Evolutionary conservation across 768 basidiomycete species (phyloP).

Genomic region (Suillus hirtellus): DNA sequence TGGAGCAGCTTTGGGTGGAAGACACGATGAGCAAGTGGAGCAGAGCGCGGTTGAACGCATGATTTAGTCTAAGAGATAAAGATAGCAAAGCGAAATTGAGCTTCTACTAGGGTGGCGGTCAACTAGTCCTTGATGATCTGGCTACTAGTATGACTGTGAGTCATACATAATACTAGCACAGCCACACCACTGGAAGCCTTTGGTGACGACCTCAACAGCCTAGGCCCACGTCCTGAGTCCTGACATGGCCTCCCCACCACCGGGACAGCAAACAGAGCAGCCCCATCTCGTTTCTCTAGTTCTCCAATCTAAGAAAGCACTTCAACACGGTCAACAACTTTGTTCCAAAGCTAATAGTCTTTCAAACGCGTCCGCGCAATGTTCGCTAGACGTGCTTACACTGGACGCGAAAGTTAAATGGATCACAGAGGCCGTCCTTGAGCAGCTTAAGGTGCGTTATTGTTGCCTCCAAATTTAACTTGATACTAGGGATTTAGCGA

Average conservation of each 20-base stretch:
- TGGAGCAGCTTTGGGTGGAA: constrained; percentile 38
- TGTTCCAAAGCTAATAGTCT: constrained; percentile 66
- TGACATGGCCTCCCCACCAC: constrained; percentile 25
- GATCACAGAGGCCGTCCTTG: constrained; percentile 70
- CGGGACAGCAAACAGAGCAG: constrained; percentile 35
- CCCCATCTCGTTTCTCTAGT: constrained; percentile 75
- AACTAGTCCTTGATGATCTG: too few species aligned
- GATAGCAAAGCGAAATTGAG: not conserved
- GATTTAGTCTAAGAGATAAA: constrained; percentile 2
- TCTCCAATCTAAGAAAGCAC: constrained; percentile 78
- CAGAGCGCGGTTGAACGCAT: constrained; percentile 39
- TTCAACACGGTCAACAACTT: constrained; percentile 75
- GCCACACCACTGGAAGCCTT: constrained; percentile 1
- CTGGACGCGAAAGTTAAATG: constrained; percentile 81
- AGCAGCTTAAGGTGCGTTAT: constrained; percentile 67
- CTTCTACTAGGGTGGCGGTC: not conserved
- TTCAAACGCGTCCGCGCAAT: constrained; percentile 66
- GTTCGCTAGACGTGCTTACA: constrained; percentile 69
- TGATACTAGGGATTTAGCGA: not conserved
- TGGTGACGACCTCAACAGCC: not conserved
- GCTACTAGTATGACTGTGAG: not conserved
- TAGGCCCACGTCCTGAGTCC: not conserved
- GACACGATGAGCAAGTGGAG: constrained; percentile 61
- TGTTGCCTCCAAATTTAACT: not conserved
- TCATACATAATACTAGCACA: constrained; percentile 7